A percentile compares a stretch with the other conserved stretches of the same genome.
Conservation (phyloP, 176 grass and related monocot species). For the Ensete ventricosum region DNA sequence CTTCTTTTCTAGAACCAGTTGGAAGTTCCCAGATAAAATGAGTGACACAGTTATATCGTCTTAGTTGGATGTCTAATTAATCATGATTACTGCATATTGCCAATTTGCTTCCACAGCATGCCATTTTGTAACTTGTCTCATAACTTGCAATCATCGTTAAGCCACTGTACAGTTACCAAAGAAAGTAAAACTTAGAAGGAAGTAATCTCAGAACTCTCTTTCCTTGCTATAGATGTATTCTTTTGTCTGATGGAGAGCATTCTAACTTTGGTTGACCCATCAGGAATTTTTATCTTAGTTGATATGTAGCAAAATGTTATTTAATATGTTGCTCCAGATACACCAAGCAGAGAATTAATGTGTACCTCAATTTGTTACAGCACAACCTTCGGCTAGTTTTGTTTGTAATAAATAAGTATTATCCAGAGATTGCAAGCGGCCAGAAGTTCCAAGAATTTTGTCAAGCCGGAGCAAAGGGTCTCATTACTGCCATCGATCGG, state of each 20-base stretch:
- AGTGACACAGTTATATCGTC: too few relatives aligned
- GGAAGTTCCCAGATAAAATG: too few relatives aligned
- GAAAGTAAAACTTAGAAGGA: neutral
- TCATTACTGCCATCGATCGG: constrained; percentile 67
- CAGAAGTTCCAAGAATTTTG: constrained; percentile 71
- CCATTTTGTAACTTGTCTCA: neutral
- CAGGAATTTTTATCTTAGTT: neutral
- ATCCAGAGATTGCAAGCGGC: constrained; percentile 42
- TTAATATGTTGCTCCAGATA: neutral
- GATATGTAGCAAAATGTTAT: neutral
- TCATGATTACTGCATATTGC: too few relatives aligned
- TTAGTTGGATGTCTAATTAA: too few relatives aligned
- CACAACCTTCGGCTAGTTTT: constrained; percentile 81
- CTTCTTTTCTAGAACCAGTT: too few relatives aligned
- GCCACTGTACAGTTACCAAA: neutral
- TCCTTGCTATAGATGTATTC: neutral
- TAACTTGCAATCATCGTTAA: neutral
- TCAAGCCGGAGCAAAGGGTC: constrained; percentile 73
- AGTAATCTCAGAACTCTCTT: neutral
- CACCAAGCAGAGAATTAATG: neutral
- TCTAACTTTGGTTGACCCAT: neutral
- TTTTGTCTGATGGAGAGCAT: neutral
- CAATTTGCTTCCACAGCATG: too few relatives aligned
- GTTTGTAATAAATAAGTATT: constrained; percentile 81
- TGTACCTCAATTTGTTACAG: constrained; percentile 24